Percentiles rank a stretch among this genome's conserved stretches.
These are phyloP conservation scores for Chernovozyma aurita DNA, from an alignment of 1,139 yeast genomes.

Conservation along the genomic window DNA sequence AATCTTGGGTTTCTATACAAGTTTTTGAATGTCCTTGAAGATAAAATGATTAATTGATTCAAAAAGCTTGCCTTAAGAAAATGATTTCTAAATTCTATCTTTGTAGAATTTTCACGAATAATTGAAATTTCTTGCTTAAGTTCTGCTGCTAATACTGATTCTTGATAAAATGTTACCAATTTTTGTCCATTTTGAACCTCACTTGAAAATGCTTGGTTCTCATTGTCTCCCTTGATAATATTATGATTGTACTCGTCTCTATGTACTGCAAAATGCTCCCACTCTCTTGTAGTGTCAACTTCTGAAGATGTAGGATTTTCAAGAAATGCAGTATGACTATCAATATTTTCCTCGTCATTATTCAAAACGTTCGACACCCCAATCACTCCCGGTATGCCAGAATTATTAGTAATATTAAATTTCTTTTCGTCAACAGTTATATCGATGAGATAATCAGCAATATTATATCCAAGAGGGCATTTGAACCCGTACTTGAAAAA, in stretches of 20 bases:
- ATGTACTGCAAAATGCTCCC: slow-evolving; percentile 89
- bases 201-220: slow-evolving; percentile 23
- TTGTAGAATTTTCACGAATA: slow-evolving; percentile 25
- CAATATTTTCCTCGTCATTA: slow-evolving; percentile 24
- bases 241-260: slow-evolving; percentile 56
- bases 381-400: slow-evolving; percentile 7
- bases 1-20: slow-evolving; percentile 87
- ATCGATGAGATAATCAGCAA: slow-evolving; percentile 91
- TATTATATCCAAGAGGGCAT: slow-evolving; percentile 87
- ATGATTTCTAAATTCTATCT: slow-evolving; percentile 33
- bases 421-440: slow-evolving; percentile 66
- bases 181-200: slow-evolving; percentile 19
- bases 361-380: slow-evolving; percentile 10
- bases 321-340: slow-evolving; percentile 36
- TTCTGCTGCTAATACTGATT: slow-evolving; percentile 46
- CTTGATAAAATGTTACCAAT: slow-evolving; percentile 37
- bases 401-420: not conserved
- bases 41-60: slow-evolving; percentile 63
- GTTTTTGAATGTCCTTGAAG: slow-evolving; percentile 87
- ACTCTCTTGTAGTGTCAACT: slow-evolving; percentile 67
- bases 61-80: slow-evolving; percentile 50
- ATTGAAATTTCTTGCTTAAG: slow-evolving; percentile 45
- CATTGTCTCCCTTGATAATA: slow-evolving; percentile 14
- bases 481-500: slow-evolving; percentile 70
- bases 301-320: slow-evolving; percentile 27